phyloP scores from a whole-genome alignment of 2,329 filamentous ascomycete species.

The Botrytis porri region DNA sequence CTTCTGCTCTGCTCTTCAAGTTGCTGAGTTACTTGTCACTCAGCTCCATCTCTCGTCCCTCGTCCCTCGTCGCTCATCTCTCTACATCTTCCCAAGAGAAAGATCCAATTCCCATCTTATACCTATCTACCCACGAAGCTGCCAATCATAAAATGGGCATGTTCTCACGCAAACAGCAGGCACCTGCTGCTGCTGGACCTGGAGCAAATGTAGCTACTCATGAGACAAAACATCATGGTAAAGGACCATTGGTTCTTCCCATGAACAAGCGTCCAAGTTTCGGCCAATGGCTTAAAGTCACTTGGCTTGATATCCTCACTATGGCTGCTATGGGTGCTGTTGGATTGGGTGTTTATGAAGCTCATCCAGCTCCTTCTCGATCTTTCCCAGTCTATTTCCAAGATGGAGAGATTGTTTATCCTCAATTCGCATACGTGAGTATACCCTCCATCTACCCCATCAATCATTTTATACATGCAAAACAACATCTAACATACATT shows the following conservation, averaged over 20 bases:
- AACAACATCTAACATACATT: not conserved
- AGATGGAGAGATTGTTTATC: conserved; percentile 66
- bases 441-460: conserved; percentile 41
- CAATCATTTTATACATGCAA: not conserved
- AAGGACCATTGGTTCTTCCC: conserved; percentile 31
- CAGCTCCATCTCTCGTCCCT: not conserved
- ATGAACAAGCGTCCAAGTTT: conserved; percentile 57
- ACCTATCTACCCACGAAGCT: not conserved
- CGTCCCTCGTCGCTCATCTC: no score
- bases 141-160: conserved; percentile 10
- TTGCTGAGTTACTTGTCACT: not conserved
- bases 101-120: not conserved
- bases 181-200: not conserved
- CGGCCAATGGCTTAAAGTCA: conserved; percentile 67
- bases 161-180: conserved; percentile 14
- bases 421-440: conserved; percentile 60
- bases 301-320: conserved; percentile 64
- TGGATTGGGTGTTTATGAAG: conserved; percentile 64
- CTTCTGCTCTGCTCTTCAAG: not conserved
- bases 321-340: conserved; percentile 65
- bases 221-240: conserved; percentile 7
- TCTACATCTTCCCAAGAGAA: no score
- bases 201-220: conserved; percentile 11
- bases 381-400: conserved; percentile 66
- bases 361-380: conserved; percentile 62